Evolutionary conservation across 2,329 filamentous ascomycete species (phyloP).

Genomic region (Diaporthe sp.): DNA sequence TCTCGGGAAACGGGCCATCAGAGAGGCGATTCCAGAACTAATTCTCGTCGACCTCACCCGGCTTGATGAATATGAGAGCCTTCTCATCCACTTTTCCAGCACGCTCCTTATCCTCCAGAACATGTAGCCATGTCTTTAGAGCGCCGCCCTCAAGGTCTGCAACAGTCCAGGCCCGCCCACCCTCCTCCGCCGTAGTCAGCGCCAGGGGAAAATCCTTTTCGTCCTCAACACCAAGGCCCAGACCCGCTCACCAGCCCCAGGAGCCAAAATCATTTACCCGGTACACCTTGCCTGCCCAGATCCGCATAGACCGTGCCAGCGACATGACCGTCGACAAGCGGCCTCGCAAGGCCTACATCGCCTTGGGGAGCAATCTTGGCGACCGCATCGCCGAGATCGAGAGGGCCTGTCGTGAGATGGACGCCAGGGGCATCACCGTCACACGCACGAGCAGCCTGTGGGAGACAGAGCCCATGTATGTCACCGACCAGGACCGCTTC

Average conservation of each 20-base stretch:
- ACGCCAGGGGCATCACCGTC: slow-evolving; percentile 78
- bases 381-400: slow-evolving; percentile 90
- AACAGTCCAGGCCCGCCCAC: slow-evolving; percentile 31
- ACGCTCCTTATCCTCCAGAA: slow-evolving; percentile 3
- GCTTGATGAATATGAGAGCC: slow-evolving; percentile 36
- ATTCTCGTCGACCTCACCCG: slow-evolving; percentile 24
- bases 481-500: slow-evolving; percentile 88
- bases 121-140: slow-evolving; percentile 33
- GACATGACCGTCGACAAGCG: slow-evolving; percentile 43
- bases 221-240: slow-evolving; percentile 29
- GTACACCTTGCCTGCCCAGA: slow-evolving; percentile 41
- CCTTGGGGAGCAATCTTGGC: slow-evolving; percentile 92
- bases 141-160: slow-evolving; percentile 27
- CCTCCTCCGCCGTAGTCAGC: slow-evolving; percentile 28
- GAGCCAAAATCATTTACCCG: slow-evolving; percentile 37
- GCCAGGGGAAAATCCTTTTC: slow-evolving; percentile 38
- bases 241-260: slow-evolving; percentile 24
- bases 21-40: slow-evolving; percentile 8
- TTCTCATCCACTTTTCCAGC: slow-evolving; percentile 8
- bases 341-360: slow-evolving; percentile 78
- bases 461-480: slow-evolving; percentile 98
- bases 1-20: slow-evolving; percentile 22
- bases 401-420: slow-evolving; percentile 83
- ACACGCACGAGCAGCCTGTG: slow-evolving; percentile 88
- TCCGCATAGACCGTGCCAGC: slow-evolving; percentile 47